phyloP scores from a whole-genome alignment of 2,329 filamentous ascomycete species.

The Cladosporium colombiae region DNA sequence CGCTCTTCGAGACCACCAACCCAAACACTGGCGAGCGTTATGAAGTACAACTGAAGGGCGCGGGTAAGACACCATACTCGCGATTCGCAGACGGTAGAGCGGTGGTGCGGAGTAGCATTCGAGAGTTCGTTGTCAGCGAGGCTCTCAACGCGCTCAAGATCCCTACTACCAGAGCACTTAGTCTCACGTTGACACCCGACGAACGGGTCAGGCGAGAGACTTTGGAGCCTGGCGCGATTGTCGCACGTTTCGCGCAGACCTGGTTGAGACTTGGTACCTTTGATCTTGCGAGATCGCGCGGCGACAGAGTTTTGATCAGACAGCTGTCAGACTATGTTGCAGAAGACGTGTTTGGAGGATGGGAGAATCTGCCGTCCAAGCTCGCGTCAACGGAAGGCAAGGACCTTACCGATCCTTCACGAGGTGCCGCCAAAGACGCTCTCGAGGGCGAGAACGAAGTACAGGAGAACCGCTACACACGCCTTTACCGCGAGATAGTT shows the following conservation, averaged over 20 bases:
- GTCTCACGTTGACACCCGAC: constrained; percentile 74
- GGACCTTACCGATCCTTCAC: constrained; percentile 46
- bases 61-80: constrained; percentile 89
- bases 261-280: constrained; percentile 97
- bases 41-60: constrained; percentile 92
- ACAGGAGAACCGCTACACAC: constrained; percentile 81
- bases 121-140: constrained; percentile 92
- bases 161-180: constrained; percentile 81
- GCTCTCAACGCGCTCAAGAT: constrained; percentile 81
- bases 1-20: constrained; percentile 86
- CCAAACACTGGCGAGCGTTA: constrained; percentile 70
- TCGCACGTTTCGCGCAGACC: constrained; percentile 83
- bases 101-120: constrained; percentile 86
- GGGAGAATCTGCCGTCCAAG: constrained; percentile 74
- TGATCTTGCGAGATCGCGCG: constrained; percentile 80
- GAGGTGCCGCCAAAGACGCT: constrained; percentile 47
- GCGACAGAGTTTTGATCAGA: constrained; percentile 73
- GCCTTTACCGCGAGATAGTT: constrained; percentile 84
- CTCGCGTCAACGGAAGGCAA: constrained; percentile 51
- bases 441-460: constrained; percentile 67
- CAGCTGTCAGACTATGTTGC: constrained; percentile 79
- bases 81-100: constrained; percentile 96
- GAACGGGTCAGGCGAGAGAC: constrained; percentile 74
- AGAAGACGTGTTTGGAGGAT: constrained; percentile 84
- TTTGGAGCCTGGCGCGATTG: constrained; percentile 87